Evolutionary conservation across 148 eudicot genomes (phyloP), one percentile per base, ranked within the genome.

Genomic region (Polygonum aviculare): DNA sequence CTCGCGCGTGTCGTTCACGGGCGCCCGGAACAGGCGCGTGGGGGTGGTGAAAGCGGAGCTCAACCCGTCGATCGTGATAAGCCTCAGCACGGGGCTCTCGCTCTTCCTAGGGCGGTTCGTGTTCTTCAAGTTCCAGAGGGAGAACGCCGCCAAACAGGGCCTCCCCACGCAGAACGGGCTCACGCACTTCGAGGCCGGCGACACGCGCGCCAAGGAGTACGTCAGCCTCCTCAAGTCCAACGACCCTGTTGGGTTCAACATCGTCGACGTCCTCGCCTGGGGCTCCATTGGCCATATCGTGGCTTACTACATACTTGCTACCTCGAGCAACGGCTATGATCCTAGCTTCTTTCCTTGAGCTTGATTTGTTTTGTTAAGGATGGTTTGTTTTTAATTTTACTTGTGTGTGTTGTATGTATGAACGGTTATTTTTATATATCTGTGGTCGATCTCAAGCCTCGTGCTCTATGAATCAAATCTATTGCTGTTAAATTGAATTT

Each of bases 281-380:
- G 98, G 98, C 0, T 92, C 97, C 2, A 94, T 92, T 21, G 98
- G 96, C 1, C 96, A 94, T 73, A 92, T 92, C 65, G 96, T 94
- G 0, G 97, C 98, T 79, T 92, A 94, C 67, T 94, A 94, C 48
- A 86, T 94, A 44, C 88, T 94, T 63, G 98, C 97, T 40, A 94
- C 98, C 50, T 83, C 98, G 47, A 91, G 95, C 93, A 94, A 94
- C 79, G 98, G 98, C 44, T 94, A 92, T 77, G 96, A 94, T 73
- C 98, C 98, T 73, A 94, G 79, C 12, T 94, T 94, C 90, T 94
- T 91, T 76, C 80, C 78, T 57, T 76, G 75, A 79, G 15, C n/a
- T 51, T 51, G 6, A 51, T 51, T 18, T 18, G 3, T 18, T 51
- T 18, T 51, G 3, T 51, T 7, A 44, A 44, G 47, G 7, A 39